phyloP scores from a whole-genome alignment of 441 rosid species.

The Erodium trifolium region DNA sequence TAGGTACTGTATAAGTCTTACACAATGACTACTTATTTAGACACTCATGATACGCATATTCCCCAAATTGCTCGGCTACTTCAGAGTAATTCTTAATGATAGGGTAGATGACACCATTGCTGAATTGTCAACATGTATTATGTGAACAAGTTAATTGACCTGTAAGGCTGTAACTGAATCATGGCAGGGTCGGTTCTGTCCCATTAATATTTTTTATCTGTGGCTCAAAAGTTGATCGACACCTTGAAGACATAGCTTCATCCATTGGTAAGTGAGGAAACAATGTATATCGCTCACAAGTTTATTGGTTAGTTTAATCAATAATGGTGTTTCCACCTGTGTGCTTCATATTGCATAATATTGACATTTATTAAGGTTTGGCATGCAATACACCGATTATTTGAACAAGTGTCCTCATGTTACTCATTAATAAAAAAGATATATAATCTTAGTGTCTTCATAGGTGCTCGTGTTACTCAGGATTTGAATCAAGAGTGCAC shows the following conservation, averaged over 20 bases:
- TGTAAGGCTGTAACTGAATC: conserved; percentile 9
- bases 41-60: background rate
- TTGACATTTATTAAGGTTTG: background rate
- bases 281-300: background rate
- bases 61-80: background rate
- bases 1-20: no score
- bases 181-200: conserved; percentile 55
- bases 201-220: conserved; percentile 47
- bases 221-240: conserved; percentile 33
- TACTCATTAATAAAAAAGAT: background rate
- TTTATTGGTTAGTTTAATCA: background rate
- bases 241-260: conserved; percentile 44
- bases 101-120: background rate
- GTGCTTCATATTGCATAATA: background rate
- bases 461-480: conserved; percentile 54
- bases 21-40: no score
- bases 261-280: conserved; percentile 57
- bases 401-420: background rate
- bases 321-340: background rate
- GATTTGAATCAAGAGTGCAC: conserved; percentile 57
- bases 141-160: background rate
- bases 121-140: no score
- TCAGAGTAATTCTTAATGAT: background rate
- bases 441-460: conserved; percentile 9
- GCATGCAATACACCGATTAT: background rate